Evolutionary conservation across 1,284 basidiomycete genomes (phyloP), one percentile per base, ranked within the genome.

Genomic region (Dichomitus squalens): DNA sequence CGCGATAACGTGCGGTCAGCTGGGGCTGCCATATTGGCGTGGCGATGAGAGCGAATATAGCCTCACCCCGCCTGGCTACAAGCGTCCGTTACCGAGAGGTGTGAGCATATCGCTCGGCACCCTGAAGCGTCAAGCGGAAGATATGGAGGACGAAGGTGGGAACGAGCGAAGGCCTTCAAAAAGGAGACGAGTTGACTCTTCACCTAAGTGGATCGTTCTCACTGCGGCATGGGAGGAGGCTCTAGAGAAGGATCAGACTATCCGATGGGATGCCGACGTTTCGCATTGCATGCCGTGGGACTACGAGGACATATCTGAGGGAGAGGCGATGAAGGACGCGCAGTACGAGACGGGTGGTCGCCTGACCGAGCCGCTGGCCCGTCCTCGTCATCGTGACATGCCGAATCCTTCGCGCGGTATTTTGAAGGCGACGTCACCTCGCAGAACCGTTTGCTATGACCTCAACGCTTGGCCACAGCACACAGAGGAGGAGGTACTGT

Each of bases 1-100:
- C 44, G 59, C 57, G 3, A 47, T 49, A 5, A 43, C 38, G 27
- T 64, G 60, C 43, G 39, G 43, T 3, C 27, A 46, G 11, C 34
- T 52, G 20, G 69, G 65, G 7, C 47, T 66, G 7, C 61, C 61
- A 9, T 68, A 65, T 48, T 60, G 47, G 29, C 55, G 57, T 18
- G 38, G 49, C 4, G 61, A 66, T 33, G 34, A 21, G 20, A 25
- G 25, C 36, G 16, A 12, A 7, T 21, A n/a, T 2, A 20, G 48
- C 18, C 35, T 61, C 11, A 12, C 7, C 7, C 49, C 54, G 1
- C 62, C 64, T 18, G 18, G 34, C 16, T 63, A 58, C 58, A 55
- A 59, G 38, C 61, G 65, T 7, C 20, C n/a, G 1, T n/a, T 53
- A 9, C 53, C 53, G 12, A 47, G 34, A 14, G 55, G 52, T 25